These are phyloP conservation scores for Penicillium desertorum DNA, from an alignment of 495 filamentous ascomycete species.

Conservation along the genomic window DNA sequence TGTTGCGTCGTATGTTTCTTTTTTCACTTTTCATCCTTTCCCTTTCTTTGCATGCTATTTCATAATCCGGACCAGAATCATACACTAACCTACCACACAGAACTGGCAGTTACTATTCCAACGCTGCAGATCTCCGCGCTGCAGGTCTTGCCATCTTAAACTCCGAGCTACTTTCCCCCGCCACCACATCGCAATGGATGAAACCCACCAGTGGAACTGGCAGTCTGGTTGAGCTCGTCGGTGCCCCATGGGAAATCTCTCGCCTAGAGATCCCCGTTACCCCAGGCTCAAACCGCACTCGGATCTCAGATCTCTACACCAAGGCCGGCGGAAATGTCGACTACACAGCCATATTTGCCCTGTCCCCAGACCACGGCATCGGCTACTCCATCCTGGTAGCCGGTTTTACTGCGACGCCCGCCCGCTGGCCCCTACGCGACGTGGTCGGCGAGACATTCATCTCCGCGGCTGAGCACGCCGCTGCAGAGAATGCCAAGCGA, in stretches of 20 bases:
- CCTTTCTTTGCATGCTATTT: background rate
- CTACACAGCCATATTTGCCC: constrained; percentile 18
- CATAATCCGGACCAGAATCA: too few relatives aligned
- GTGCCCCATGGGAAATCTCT: constrained; percentile 17
- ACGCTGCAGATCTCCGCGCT: constrained; percentile 15
- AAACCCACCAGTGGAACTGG: constrained; percentile 35
- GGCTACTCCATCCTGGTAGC: constrained; percentile 13
- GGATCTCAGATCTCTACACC: constrained; percentile 19
- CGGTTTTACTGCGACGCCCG: constrained; percentile 7
- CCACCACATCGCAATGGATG: constrained; percentile 39
- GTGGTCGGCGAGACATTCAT: constrained; percentile 11
- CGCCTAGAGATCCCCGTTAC: constrained; percentile 13
- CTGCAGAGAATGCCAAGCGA: constrained; percentile 2
- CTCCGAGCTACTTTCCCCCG: constrained; percentile 40
- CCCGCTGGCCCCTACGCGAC: constrained; percentile 12
- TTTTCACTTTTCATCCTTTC: background rate
- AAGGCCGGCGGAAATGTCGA: constrained; percentile 17
- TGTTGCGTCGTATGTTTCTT: constrained; percentile 7
- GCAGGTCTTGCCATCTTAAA: constrained; percentile 48
- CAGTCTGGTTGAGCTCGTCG: constrained; percentile 16
- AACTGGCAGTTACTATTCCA: constrained; percentile 27
- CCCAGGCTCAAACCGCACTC: constrained; percentile 17
- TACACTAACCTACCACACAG: background rate
- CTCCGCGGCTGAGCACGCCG: constrained; percentile 7
- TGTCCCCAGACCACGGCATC: constrained; percentile 21